Evolutionary conservation across 2,329 filamentous ascomycete species (phyloP).

Genomic region (Dothistroma septosporum): DNA sequence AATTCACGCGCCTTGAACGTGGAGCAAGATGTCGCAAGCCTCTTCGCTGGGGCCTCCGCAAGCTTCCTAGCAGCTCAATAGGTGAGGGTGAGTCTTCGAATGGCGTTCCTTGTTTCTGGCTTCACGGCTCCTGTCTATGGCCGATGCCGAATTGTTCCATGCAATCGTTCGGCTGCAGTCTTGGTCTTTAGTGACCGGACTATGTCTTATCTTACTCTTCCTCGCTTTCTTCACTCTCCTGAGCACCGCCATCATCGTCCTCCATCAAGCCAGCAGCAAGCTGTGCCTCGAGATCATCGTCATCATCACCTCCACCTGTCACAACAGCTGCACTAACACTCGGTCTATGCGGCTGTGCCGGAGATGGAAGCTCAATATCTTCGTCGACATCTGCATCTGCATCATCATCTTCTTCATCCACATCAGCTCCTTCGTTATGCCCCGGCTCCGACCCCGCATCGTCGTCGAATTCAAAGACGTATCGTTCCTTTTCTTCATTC

Average conservation of each 20-base stretch:
- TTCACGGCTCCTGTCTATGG: too few species aligned
- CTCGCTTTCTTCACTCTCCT: slow-evolving; percentile 42
- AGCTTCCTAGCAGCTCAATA: too few species aligned
- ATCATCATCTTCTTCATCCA: slow-evolving; percentile 32
- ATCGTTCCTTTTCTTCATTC: slow-evolving; percentile 14
- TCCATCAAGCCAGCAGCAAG: slow-evolving; percentile 41
- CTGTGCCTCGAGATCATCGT: slow-evolving; percentile 40
- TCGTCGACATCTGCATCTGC: slow-evolving; percentile 35
- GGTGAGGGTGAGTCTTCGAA: too few species aligned
- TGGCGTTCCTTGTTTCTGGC: too few species aligned
- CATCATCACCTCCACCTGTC: slow-evolving; percentile 34
- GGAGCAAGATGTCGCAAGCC: too few species aligned
- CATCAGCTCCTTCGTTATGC: slow-evolving; percentile 36
- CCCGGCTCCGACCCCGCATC: slow-evolving; percentile 8
- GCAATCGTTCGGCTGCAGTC: too few species aligned
- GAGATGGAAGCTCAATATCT: slow-evolving; percentile 28
- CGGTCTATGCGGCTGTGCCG: slow-evolving; percentile 28
- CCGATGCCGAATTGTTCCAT: too few species aligned
- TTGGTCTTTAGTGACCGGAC: too few species aligned
- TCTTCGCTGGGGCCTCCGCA: too few species aligned
- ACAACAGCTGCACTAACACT: slow-evolving; percentile 19
- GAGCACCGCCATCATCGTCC: slow-evolving; percentile 27
- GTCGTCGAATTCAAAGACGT: slow-evolving; percentile 32
- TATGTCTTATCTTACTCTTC: slow-evolving; percentile 33
- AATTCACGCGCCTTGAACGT: too few species aligned